Conservation (phyloP, 768 basidiomycete species). For the Podaxis sp. region DNA sequence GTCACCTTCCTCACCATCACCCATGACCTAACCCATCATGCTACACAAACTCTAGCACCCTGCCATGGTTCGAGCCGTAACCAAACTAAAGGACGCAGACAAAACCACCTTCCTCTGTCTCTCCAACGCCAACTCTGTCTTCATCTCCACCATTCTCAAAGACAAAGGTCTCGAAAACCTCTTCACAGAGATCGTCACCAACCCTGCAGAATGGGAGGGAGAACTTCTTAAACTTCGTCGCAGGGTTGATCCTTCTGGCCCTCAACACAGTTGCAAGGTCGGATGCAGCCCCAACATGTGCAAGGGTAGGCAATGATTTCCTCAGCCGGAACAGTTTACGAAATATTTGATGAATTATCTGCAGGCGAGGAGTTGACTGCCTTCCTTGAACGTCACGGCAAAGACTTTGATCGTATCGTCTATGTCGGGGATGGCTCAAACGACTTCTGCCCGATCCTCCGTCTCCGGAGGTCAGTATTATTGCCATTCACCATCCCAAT, state of each 20-base stretch:
- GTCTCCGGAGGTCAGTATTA: slow-evolving; percentile 63
- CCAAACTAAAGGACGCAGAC: slow-evolving; percentile 61
- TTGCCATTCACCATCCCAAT: background rate
- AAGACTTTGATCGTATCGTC: slow-evolving; percentile 71
- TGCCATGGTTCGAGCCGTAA: slow-evolving; percentile 92
- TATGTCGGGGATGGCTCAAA: slow-evolving; percentile 96
- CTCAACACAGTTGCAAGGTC: slow-evolving; percentile 80
- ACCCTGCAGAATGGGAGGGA: slow-evolving; percentile 82
- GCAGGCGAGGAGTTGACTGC: slow-evolving; percentile 90
- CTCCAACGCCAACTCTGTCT: slow-evolving; percentile 92
- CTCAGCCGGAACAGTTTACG: background rate
- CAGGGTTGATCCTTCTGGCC: slow-evolving; percentile 70
- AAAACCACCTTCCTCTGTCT: slow-evolving; percentile 86
- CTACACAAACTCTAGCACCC: slow-evolving; percentile 67
- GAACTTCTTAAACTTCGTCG: slow-evolving; percentile 76
- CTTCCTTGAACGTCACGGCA: slow-evolving; percentile 63
- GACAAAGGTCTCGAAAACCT: slow-evolving; percentile 69
- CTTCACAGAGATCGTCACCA: slow-evolving; percentile 88
- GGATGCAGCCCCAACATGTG: slow-evolving; percentile 98
- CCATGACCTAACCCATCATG: background rate
- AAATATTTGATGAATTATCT: background rate
- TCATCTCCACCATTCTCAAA: slow-evolving; percentile 89
- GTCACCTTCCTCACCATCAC: slow-evolving; percentile 24
- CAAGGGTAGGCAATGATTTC: slow-evolving; percentile 61
- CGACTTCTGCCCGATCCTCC: slow-evolving; percentile 92